phyloP scores from a whole-genome alignment of 1,139 yeast genomes.

The Nakaseomyces kungkrabaensis region DNA sequence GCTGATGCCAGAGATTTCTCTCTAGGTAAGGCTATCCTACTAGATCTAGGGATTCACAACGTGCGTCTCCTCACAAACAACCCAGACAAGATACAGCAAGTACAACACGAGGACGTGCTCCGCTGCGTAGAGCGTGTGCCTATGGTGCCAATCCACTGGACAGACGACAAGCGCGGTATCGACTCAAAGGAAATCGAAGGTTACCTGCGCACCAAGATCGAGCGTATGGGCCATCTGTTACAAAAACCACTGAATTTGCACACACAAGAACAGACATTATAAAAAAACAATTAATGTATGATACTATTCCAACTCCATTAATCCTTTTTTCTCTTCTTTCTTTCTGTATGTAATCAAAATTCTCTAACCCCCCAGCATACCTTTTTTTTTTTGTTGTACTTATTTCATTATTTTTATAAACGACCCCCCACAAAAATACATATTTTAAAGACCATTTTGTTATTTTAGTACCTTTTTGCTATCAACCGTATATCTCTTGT shows the following conservation, averaged over 20 bases:
- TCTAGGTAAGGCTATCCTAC: constrained; percentile 82
- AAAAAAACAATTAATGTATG: no score
- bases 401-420: no score
- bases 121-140: constrained; percentile 67
- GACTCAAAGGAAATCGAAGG: constrained; percentile 82
- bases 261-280: constrained; percentile 7
- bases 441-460: no score
- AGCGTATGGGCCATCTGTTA: constrained; percentile 91
- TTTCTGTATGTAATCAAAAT: no score
- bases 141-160: constrained; percentile 95
- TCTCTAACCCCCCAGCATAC: no score
- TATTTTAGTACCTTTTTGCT: no score
- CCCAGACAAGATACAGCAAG: constrained; percentile 93
- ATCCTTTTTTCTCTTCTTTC: no score
- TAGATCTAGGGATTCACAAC: constrained; percentile 67
- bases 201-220: constrained; percentile 84
- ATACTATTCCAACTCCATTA: no score
- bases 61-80: constrained; percentile 83
- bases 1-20: constrained; percentile 93
- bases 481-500: no score
- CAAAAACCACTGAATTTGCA: constrained; percentile 44
- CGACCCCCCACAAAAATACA: no score
- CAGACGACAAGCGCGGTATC: constrained; percentile 52
- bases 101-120: constrained; percentile 30
- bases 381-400: no score